Base-by-base conservation (phyloP, 768 basidiomycete species). In the Obba rivulosa region DNA sequence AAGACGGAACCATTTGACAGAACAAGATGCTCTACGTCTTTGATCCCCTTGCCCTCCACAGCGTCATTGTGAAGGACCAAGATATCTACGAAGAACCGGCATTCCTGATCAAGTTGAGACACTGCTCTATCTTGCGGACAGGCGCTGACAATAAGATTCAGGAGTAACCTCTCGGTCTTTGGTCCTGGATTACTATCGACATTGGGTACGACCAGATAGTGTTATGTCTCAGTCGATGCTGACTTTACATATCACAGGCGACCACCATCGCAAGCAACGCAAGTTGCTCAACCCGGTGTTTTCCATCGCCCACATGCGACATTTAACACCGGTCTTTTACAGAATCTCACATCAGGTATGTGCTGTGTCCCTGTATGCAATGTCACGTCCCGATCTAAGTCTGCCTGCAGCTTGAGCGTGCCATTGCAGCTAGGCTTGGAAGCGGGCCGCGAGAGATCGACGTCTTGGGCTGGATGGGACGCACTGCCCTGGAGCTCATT, bases 11-110 rank as follows among this genome's bases (percentile, higher is more conserved):
- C 34, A 14, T 9, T 28, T n/a, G 17, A 16, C 31, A 46, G 58
- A 66, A 66, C 61, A 62, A 45, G 56, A 63, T 28, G 38, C 57
- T 77, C 8, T 69, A 68, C 48, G 64, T 73, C 1, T 73, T 58
- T 43, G 76, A 78, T 49, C 73, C 75, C 1, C 68, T 64, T 35
- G 76, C 75, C 1, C 49, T 78, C 45, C 66, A 75, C 44, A 68
- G 71, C 47, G 73, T 78, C 20, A 41, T 74, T 18, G 60, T 76
- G 14, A 76, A 75, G 59, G 76, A 72, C 38, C 50, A 58, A 41
- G 38, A 34, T 22, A 34, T 43, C 2, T 62, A 45, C 28, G 48
- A 59, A 16, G 54, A 59, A 38, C 5, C 59, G 0, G 21, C 28
- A 1, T 49, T 45, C 39, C 54, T 57, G 17, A 53, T 50, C 11